Base-by-base conservation (phyloP, 805 yeast genomes). In the Wickerhamiella brachini region DNA sequence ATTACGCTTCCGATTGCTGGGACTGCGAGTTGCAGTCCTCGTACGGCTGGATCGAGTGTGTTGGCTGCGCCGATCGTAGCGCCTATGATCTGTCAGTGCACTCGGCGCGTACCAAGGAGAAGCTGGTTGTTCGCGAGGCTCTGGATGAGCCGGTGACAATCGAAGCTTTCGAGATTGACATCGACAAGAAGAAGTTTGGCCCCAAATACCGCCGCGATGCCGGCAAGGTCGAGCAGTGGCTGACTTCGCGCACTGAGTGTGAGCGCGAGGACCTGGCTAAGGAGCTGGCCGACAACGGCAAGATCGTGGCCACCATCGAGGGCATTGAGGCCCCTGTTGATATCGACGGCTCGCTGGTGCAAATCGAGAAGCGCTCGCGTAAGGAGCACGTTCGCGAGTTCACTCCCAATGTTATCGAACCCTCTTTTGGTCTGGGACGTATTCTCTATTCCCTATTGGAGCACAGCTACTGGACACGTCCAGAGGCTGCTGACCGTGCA, bases 21-120 rank as follows among this genome's bases (percentile, higher is more conserved):
- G 99, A 93, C 72, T 97, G 95, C 58, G 99, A 93, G 74, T 76
- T 93, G 63, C 81, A 85, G 61, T 82, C 96, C 44, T 86, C 96
- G 34, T 93, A 87, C 63, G 99, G 99, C 62, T 93, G 99, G 99
- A 85, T 93, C 62, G 99, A 93, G 74, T 94, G 98, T 81, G 97
- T 93, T 67, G 99, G 99, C 60, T 93, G 97, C 74, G 99, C 99
- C 58, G 99, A 93, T 72, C 81, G 99, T 75, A 85, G 95, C 45
- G 99, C 99, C 43, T 93, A 87, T 67, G 99, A 93, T 72, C 79
- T 93, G 69, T 78, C 90, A 47, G 98, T 94, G 55, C 99, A 93
- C 68, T 71, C 97, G 45, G 93, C 90, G 52, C 85, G 85, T 71
- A 93, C 98, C 53, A 87, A 87, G 70, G 96, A 87, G 73, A 90